Evolutionary conservation across 108 stramenopile species (phyloP).

Genomic region (Pseudonitzschia multistriata): DNA sequence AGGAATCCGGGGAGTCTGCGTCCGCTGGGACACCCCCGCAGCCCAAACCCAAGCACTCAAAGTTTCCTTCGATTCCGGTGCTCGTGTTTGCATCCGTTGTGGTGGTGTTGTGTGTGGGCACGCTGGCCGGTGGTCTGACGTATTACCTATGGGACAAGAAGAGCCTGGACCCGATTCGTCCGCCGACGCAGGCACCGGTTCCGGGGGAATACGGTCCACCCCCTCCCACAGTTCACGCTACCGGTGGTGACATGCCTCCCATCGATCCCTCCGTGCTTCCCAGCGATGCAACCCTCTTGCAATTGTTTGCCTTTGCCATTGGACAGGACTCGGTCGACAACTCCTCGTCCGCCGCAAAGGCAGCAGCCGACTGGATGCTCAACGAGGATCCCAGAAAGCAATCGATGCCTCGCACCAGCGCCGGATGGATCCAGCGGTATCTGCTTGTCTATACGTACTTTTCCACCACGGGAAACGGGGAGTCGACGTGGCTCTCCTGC

Average conservation of each 20-base stretch:
- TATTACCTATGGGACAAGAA: constrained; percentile 7
- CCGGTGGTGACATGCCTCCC: background rate
- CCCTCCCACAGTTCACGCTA: background rate
- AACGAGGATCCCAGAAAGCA: constrained; percentile 21
- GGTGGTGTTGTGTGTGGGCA: background rate
- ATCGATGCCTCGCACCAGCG: background rate
- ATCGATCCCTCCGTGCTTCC: background rate
- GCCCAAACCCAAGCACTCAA: background rate
- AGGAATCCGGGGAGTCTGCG: background rate
- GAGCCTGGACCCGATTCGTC: background rate
- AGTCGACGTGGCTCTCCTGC: constrained; percentile 31
- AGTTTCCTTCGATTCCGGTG: background rate
- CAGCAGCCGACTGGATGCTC: constrained; percentile 36
- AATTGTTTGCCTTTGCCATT: constrained; percentile 16
- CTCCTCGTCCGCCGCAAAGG: constrained; percentile 21
- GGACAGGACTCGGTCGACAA: constrained; percentile 18
- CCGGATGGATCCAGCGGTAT: constrained; percentile 29
- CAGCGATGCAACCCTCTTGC: constrained; percentile 16
- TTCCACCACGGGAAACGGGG: constrained; percentile 31
- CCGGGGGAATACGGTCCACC: background rate
- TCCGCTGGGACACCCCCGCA: background rate
- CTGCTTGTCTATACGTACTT: constrained; percentile 26
- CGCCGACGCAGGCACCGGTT: background rate
- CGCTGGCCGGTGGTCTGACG: background rate
- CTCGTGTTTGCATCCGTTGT: background rate